Base-by-base conservation (phyloP, 257 asterid species). In the Eucommia ulmoides region DNA sequence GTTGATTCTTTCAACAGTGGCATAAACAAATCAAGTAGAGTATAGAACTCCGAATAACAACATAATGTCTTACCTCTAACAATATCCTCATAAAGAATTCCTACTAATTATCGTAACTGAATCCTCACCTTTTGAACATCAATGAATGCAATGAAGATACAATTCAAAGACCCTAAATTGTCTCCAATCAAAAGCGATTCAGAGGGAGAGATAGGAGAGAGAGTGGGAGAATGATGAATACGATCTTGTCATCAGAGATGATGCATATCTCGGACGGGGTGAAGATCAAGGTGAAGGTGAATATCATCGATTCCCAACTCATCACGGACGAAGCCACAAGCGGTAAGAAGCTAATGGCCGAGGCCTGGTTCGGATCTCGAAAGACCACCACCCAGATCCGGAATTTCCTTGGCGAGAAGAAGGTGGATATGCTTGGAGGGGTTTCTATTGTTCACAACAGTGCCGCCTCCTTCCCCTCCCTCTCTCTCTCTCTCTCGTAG, bases 341-440 rank as follows among this genome's bases (percentile, higher is more conserved):
- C 8, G 63, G 61, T 49, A 77, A 53, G 87, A 79, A 84, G 91
- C 76, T 84, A 7, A 84, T 79, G 81, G 45, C 75, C 3, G 95
- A 84, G 19, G 87, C 95, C 0, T 84, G 93, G 95, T 84, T 84
- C 72, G 84, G 87, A 0, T 79, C 87, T 55, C 65, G 93, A 24
- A 81, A 84, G 61, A 75, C 87, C 33, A 81, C 91, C 41, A 93
- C 95, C 58, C 91, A 85, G 88, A 85, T 85, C 72, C 74, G 93
- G 7, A 85, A 84, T 65, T 84, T 84, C 51, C 89, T 84, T 18
- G 95, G 93, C 22, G 95, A 84, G 74, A 84, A 84, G 73, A 84
- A 67, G 63, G 80, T 76, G 1, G 83, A 76, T 20, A 76, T 76
- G 83, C 83, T 76, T 56, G 80, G 65, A 20, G 83, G 83, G 22